Base-by-base conservation (phyloP, 2,329 filamentous ascomycete genomes). In the Sporothrix mexicana region DNA sequence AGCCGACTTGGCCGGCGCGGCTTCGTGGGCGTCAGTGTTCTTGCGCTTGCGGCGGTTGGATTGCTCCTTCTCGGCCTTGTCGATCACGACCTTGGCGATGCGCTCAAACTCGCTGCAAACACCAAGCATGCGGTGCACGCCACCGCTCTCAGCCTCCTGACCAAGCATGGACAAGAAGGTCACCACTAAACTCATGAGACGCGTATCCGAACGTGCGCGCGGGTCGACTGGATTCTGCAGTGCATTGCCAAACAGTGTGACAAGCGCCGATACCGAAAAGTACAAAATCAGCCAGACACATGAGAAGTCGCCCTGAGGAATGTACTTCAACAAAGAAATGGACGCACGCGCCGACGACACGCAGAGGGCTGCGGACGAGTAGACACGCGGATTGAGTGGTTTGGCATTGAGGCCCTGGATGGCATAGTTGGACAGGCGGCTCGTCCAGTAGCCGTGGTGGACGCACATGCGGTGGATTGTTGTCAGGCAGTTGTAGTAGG, bases 381-480 rank as follows among this genome's bases (percentile, higher is more conserved):
- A 99, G 9, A 99, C 93, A 77, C 96, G 87, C 0, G 96, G 96
- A 79, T 98, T 99, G 71, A 99, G 83, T 0, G 96, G 95, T 75
- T 92, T 88, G 0, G 95, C 92, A 80, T 98, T 98, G 57, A 98
- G 85, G 0, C 96, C 96, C 80, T 97, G 93, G 72, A 98, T 96
- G 17, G 96, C 96, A 79, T 94, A 98, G 78, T 98, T 95, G 51
- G 95, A 97, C 55, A 99, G 83, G 51, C 96, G 90, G 79, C 93
- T 98, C 0, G 95, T 98, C 96, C 96, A 99, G 83, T 97, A 98
- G 15, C 96, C 96, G 79, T 98, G 95, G 78, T 98, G 96, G 43
- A 98, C 93, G 57, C 94, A 97, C 96, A 98, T 99, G 69, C 96
- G 93, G 80, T 99, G 96, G 76, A 99, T 98, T 0, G 96, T 99